A percentile compares a stretch with the other conserved stretches of the same genome.
Conservation (phyloP, 2,329 filamentous ascomycete species). For the Aureobasidium namibiae region DNA sequence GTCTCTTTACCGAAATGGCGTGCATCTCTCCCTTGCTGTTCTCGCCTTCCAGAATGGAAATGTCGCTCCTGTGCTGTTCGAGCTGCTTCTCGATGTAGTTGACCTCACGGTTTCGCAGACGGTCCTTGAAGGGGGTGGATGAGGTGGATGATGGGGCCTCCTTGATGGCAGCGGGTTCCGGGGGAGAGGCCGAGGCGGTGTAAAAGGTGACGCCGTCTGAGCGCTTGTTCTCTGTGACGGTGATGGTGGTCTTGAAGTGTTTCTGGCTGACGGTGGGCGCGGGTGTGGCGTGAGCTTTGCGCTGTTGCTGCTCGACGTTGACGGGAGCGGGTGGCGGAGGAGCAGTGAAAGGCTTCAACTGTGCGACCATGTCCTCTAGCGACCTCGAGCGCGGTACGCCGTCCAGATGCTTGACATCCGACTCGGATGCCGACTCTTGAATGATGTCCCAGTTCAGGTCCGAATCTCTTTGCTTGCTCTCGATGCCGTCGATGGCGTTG, state of each 20-base stretch:
- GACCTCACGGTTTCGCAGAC: constrained; percentile 58
- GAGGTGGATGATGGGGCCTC: constrained; percentile 6
- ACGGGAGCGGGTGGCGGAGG: constrained; percentile 68
- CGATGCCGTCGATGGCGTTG: constrained; percentile 31
- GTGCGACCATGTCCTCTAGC: constrained; percentile 33
- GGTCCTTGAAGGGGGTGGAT: constrained; percentile 55
- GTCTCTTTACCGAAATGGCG: constrained; percentile 83
- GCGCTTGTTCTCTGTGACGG: constrained; percentile 46
- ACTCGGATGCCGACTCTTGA: constrained; percentile 26
- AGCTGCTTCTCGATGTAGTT: constrained; percentile 21
- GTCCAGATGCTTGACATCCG: constrained; percentile 26
- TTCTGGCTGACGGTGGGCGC: constrained; percentile 14
- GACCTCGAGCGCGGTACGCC: constrained; percentile 22
- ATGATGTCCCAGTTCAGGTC: constrained; percentile 31
- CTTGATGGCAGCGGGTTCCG: constrained; percentile 24
- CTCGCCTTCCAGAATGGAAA: constrained; percentile 26
- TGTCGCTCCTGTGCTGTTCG: constrained; percentile 26
- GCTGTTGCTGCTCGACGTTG: constrained; percentile 9
- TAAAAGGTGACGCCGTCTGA: constrained; percentile 44
- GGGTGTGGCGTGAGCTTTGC: constrained; percentile 6
- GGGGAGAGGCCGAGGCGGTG: constrained; percentile 41
- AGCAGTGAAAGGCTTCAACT: constrained; percentile 67
- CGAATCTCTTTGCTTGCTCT: constrained; percentile 29
- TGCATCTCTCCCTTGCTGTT: constrained; percentile 56
- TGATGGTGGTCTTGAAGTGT: constrained; percentile 20